These are phyloP conservation scores for Pichia scutulata DNA, from an alignment of 805 yeast species.

Conservation along the genomic window DNA sequence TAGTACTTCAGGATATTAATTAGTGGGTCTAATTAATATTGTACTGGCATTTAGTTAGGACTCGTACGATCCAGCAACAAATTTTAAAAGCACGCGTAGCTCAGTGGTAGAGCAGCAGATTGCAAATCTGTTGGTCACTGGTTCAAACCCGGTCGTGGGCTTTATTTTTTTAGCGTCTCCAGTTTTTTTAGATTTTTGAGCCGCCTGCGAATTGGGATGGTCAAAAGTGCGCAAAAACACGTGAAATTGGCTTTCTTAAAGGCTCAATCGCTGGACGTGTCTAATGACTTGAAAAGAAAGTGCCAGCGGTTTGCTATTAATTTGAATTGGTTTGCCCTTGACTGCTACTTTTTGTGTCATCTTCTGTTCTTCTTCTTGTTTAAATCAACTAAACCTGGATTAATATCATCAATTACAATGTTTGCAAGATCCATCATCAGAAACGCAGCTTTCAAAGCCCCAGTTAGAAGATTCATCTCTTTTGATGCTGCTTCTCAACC, in stretches of 20 bases:
- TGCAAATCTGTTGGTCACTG: slow-evolving; percentile 98
- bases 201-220: too few species aligned
- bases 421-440: slow-evolving; percentile 15
- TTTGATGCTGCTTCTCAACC: slow-evolving; percentile 49
- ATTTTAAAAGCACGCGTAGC: slow-evolving; percentile 52
- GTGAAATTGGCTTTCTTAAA: neutral
- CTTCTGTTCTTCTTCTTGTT: neutral
- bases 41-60: too few species aligned
- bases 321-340: neutral
- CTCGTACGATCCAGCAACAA: too few species aligned
- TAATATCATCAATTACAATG: slow-evolving; percentile 7
- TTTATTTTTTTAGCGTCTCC: slow-evolving; percentile 21
- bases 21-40: too few species aligned
- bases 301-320: neutral
- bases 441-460: slow-evolving; percentile 12
- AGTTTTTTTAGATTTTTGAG: too few species aligned
- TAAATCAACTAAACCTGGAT: neutral
- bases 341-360: neutral
- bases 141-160: slow-evolving; percentile 95
- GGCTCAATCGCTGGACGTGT: neutral
- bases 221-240: slow-evolving; percentile 6
- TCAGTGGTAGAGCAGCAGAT: slow-evolving; percentile 99
- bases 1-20: too few species aligned
- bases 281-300: neutral
- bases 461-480: slow-evolving; percentile 30